Evolutionary conservation across 176 grass and related monocot genomes (phyloP).

Genomic region (Oryza meyeriana): DNA sequence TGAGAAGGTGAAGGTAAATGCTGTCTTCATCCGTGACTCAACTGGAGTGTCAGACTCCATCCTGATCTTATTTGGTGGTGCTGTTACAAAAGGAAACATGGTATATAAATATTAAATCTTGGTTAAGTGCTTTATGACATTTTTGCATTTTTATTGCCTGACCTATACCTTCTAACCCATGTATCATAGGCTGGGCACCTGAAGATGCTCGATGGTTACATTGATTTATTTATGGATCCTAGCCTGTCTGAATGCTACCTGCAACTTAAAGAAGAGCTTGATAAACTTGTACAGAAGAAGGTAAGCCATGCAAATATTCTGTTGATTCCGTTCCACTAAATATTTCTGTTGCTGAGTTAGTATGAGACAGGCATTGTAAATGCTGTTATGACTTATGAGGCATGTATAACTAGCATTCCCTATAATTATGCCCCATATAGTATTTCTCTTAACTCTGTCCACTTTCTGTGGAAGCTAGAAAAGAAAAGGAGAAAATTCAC

Average conservation of each 20-base stretch:
- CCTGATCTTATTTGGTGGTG: constrained; percentile 86
- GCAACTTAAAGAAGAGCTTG: constrained; percentile 83
- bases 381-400: not conserved
- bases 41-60: constrained; percentile 89
- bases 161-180: constrained; percentile 7
- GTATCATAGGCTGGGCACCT: constrained; percentile 69
- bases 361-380: not conserved
- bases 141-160: constrained; percentile 17
- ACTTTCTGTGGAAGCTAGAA: not conserved
- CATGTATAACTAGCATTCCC: not conserved
- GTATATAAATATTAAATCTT: constrained; percentile 33
- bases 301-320: constrained; percentile 29
- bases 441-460: not conserved
- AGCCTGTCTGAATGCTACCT: constrained; percentile 83
- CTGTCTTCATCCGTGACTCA: constrained; percentile 91
- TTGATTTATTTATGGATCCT: constrained; percentile 98
- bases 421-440: not conserved
- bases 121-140: constrained; percentile 3
- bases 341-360: not conserved
- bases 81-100: constrained; percentile 63
- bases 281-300: constrained; percentile 90
- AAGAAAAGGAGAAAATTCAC: not conserved
- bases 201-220: constrained; percentile 96
- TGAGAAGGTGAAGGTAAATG: constrained; percentile 95
- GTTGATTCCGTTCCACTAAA: not conserved